A percentile compares a stretch with the other conserved stretches of the same genome.
Conservation (phyloP, 768 basidiomycete genomes). For the Leccinum ochraceum region DNA sequence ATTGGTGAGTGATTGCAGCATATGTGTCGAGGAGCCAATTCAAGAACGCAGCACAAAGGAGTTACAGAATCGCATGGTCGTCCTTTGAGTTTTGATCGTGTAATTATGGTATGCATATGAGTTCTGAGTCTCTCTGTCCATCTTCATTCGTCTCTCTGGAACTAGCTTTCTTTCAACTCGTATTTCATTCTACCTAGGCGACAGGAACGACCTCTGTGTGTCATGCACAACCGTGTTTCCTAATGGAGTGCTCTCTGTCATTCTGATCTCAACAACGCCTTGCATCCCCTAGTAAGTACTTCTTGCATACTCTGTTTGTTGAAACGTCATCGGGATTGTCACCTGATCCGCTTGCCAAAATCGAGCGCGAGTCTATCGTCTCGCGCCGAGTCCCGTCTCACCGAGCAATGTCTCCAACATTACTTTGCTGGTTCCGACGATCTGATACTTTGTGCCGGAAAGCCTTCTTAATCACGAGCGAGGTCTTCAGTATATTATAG, state of each 20-base stretch:
- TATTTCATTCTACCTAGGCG: not conserved
- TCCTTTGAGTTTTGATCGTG: not conserved
- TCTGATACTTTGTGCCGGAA: not conserved
- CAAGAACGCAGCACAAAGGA: not conserved
- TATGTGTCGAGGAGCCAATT: not conserved
- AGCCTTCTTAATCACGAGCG: conserved; percentile 1
- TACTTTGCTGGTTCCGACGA: not conserved
- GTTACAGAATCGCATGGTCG: not conserved
- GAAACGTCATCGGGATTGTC: not conserved
- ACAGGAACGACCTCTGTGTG: not conserved
- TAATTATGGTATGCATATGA: not conserved
- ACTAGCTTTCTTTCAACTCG: not conserved
- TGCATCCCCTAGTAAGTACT: not conserved
- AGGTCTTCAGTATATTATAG: not conserved
- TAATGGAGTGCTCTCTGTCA: not conserved
- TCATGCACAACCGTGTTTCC: not conserved
- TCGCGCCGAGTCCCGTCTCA: not conserved
- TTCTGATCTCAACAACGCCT: not conserved
- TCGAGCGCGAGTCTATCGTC: not conserved
- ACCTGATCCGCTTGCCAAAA: not conserved
- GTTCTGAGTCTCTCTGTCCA: not conserved
- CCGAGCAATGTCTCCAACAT: not conserved
- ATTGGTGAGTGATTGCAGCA: not conserved
- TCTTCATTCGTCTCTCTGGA: not conserved
- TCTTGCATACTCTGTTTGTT: not conserved